Evolutionary conservation across 2,329 filamentous ascomycete genomes (phyloP), one percentile per base, ranked within the genome.

Genomic region (Neonectria magnoliae): DNA sequence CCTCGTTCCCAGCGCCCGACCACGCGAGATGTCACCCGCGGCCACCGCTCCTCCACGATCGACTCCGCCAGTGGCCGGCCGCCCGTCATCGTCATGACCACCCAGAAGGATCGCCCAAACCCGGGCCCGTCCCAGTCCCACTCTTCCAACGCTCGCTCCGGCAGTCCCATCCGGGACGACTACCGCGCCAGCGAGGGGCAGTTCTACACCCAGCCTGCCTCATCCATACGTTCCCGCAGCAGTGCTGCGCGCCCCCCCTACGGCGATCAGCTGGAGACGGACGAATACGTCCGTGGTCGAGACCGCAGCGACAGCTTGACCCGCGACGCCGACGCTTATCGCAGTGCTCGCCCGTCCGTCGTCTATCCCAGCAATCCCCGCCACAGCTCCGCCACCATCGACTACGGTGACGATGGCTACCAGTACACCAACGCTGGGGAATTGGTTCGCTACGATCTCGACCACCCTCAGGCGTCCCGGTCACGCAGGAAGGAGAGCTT

Each of bases 341-440:
- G 83, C 65, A 79, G 79, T 60, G 77, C 81, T 52, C 83, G 85
- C 10, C 82, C 84, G 6, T 80, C 81, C 22, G 78, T 81, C 13
- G 70, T 81, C 22, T 88, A 85, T 67, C 77, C 80, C 42, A 81
- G 76, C 65, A 77, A 79, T 10, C 76, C 81, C 1, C 82, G 82
- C 50, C 83, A 83, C 62, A 78, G 79, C 64, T 79, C 79, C 14
- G 77, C 79, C 61, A 76, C 81, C 9, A 78, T 85, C 48, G 84
- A 87, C 67, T 88, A 87, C 66, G 86, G 85, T 13, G 85, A 87
- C 31, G 85, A 88, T 51, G 87, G 85, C 9, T 90, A 87, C 70
- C 86, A 88, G 70, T 90, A 90, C 71, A 90, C 88, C 9, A 89
- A 87, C 63, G 87, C 87, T 14, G 84, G 86, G 66, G 88, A 90